Evolutionary conservation across 1,139 yeast genomes (phyloP).

Genomic region (Yamadazyma aaseri): DNA sequence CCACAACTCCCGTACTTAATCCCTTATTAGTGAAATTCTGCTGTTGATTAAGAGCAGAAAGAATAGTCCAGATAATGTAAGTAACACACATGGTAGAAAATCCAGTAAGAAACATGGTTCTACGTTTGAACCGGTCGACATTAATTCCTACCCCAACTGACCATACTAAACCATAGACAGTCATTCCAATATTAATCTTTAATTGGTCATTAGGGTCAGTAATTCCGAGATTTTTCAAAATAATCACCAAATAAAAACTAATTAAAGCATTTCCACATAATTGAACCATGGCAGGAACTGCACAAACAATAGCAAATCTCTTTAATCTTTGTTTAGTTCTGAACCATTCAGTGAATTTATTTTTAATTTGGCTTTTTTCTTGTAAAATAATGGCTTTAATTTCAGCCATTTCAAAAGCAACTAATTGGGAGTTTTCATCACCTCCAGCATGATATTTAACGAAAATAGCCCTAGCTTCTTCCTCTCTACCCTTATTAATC

Average conservation of each 20-base stretch:
- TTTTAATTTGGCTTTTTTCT: slow-evolving; percentile 22
- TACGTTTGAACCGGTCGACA: slow-evolving; percentile 11
- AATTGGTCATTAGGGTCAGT: slow-evolving; percentile 42
- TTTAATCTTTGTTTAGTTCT: slow-evolving; percentile 22
- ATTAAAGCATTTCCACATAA: slow-evolving; percentile 53
- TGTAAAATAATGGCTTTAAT: slow-evolving; percentile 38
- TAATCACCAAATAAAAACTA: slow-evolving; percentile 48
- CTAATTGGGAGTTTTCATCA: slow-evolving; percentile 28
- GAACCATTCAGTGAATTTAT: slow-evolving; percentile 31
- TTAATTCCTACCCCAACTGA: slow-evolving; percentile 27
- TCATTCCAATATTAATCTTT: slow-evolving; percentile 33
- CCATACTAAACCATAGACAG: slow-evolving; percentile 35
- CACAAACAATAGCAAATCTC: slow-evolving; percentile 38
- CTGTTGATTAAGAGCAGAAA: slow-evolving; percentile 30
- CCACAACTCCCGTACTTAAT: slow-evolving; percentile 25
- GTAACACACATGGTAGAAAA: slow-evolving; percentile 11
- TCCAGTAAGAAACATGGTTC: slow-evolving; percentile 24
- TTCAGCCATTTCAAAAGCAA: slow-evolving; percentile 46
- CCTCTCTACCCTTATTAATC: slow-evolving; percentile 5
- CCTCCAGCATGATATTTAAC: slow-evolving; percentile 41
- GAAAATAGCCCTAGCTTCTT: slow-evolving; percentile 5
- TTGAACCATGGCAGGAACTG: slow-evolving; percentile 40
- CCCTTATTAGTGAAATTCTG: slow-evolving; percentile 27
- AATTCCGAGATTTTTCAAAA: slow-evolving; percentile 49
- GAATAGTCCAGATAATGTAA: slow-evolving; percentile 30